These are phyloP conservation scores for Pyricularia sp. DNA, from an alignment of 2,329 filamentous ascomycete genomes.

Conservation along the genomic window DNA sequence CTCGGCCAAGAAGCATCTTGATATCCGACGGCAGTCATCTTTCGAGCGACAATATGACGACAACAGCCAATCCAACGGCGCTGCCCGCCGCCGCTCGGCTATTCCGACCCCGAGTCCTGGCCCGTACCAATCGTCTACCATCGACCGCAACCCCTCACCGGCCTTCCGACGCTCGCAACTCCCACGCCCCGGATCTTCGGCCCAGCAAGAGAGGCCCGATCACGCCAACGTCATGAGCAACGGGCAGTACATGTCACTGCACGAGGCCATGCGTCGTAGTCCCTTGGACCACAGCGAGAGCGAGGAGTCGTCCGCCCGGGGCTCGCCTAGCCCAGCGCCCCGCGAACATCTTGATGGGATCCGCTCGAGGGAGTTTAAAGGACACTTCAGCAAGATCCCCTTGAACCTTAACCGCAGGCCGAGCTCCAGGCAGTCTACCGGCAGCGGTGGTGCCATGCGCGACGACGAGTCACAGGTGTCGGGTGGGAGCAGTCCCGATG, in stretches of 20 bases:
- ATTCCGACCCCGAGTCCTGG: neutral
- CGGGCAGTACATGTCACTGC: neutral
- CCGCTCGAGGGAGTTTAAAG: constrained; percentile 10
- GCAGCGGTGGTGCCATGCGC: neutral
- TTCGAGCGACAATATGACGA: neutral
- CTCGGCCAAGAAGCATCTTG: neutral
- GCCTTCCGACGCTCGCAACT: neutral
- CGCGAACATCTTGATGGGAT: constrained; percentile 13
- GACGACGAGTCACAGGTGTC: constrained; percentile 8
- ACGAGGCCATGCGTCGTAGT: neutral
- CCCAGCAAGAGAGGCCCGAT: neutral
- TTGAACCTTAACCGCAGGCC: constrained; percentile 14
- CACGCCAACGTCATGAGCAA: neutral
- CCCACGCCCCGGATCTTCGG: neutral
- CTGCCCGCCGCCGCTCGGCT: neutral
- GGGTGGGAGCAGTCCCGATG: constrained; percentile 8
- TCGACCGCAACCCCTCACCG: neutral
- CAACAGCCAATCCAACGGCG: neutral
- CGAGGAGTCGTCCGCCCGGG: constrained; percentile 25
- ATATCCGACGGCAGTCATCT: neutral
- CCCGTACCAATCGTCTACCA: neutral
- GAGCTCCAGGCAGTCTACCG: constrained; percentile 8
- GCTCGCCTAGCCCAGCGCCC: constrained; percentile 42
- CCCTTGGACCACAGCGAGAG: constrained; percentile 13
- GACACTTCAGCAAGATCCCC: constrained; percentile 13